phyloP scores from a whole-genome alignment of 2,329 filamentous ascomycete genomes.

The Penicillium sp. region DNA sequence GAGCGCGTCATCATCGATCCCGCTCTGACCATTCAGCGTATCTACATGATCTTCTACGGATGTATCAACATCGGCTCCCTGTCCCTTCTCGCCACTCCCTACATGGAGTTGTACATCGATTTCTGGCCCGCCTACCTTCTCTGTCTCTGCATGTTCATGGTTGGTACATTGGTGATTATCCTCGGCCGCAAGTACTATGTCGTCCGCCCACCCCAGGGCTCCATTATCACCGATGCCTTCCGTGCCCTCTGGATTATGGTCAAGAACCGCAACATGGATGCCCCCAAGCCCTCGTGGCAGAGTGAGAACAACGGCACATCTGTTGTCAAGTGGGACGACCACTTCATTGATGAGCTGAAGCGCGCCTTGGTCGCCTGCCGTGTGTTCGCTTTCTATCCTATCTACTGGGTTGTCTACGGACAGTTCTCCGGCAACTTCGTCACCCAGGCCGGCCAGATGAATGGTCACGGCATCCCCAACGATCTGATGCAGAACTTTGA shows the following conservation, averaged over 20 bases:
- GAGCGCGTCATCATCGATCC: constrained; percentile 65
- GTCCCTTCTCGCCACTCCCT: constrained; percentile 64
- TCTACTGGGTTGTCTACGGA: constrained; percentile 67
- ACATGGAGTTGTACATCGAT: constrained; percentile 65
- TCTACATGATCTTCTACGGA: constrained; percentile 74
- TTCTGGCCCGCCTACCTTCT: constrained; percentile 67
- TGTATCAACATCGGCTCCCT: constrained; percentile 74
- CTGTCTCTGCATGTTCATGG: constrained; percentile 61
- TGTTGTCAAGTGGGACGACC: constrained; percentile 62
- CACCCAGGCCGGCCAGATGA: constrained; percentile 63
- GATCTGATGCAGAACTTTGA: constrained; percentile 75
- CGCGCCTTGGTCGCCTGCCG: constrained; percentile 65
- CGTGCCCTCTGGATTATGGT: constrained; percentile 58
- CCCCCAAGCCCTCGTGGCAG: constrained; percentile 66
- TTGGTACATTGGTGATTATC: constrained; percentile 58
- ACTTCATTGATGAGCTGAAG: constrained; percentile 71
- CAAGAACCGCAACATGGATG: constrained; percentile 56
- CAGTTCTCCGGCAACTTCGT: constrained; percentile 68
- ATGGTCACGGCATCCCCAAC: constrained; percentile 70
- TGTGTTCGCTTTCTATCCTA: constrained; percentile 68
- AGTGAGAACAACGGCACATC: constrained; percentile 49
- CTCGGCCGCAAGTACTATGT: constrained; percentile 48
- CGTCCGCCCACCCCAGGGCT: constrained; percentile 57
- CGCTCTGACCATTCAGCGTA: constrained; percentile 63
- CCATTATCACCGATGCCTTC: constrained; percentile 66